A percentile compares a stretch with the other conserved stretches of the same genome.
Conservation (phyloP, 2,329 filamentous ascomycete genomes). For the Claviceps monticola region DNA sequence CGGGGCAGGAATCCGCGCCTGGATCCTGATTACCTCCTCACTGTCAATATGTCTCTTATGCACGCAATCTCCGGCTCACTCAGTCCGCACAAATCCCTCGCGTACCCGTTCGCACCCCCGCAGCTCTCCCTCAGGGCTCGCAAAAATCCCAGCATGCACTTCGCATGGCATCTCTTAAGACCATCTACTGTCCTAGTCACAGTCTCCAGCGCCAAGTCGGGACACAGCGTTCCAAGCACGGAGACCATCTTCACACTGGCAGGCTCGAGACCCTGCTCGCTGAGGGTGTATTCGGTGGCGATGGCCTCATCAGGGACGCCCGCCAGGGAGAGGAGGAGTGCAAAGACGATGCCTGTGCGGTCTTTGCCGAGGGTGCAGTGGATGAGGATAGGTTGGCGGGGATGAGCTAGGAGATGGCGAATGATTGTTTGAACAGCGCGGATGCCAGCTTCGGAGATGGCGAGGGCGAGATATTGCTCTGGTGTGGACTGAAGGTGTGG, state of each 20-base stretch:
- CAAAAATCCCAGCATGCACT: background rate
- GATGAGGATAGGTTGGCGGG: background rate
- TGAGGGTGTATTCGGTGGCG: background rate
- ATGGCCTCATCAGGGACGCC: background rate
- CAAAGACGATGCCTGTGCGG: background rate
- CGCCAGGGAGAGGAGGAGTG: background rate
- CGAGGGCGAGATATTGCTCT: background rate
- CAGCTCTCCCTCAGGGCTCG: background rate
- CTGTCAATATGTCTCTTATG: background rate
- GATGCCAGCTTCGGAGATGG: background rate
- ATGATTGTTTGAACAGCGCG: background rate
- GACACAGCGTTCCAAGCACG: background rate
- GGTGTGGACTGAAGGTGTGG: background rate
- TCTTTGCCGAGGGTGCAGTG: background rate
- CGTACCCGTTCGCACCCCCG: background rate
- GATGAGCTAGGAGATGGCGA: background rate
- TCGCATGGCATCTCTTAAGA: background rate
- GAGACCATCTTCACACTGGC: background rate
- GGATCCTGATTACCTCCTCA: background rate
- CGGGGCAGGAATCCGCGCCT: no score
- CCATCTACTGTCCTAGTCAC: background rate
- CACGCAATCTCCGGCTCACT: background rate
- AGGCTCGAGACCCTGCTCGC: background rate
- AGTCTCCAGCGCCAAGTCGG: background rate
- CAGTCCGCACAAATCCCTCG: background rate